These are phyloP conservation scores for Agapanthus africanus DNA, from an alignment of 106 monocot species.

Conservation along the genomic window DNA sequence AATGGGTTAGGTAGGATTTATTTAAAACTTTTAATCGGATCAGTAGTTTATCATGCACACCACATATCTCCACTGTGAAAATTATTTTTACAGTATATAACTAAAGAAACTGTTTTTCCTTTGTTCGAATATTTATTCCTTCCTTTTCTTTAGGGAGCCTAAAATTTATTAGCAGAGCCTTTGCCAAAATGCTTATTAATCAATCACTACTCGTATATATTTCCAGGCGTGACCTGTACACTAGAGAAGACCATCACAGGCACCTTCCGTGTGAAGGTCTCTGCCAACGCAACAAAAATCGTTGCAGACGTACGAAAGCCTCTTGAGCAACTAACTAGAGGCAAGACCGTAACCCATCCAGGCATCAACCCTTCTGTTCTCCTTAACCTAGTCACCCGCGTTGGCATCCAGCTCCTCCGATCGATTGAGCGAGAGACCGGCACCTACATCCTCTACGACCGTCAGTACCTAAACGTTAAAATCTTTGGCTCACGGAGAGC, in stretches of 20 bases:
- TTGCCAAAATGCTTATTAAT: too few species aligned
- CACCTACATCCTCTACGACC: constrained; percentile 62
- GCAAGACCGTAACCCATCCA: constrained; percentile 52
- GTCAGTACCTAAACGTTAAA: constrained; percentile 43
- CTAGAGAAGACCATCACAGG: constrained; percentile 34
- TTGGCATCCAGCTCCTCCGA: constrained; percentile 45
- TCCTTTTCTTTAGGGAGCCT: too few species aligned
- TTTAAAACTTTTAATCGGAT: too few species aligned
- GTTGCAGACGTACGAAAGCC: constrained; percentile 74
- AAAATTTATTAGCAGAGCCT: too few species aligned
- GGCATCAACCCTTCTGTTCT: constrained; percentile 28
- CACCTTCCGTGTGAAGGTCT: constrained; percentile 39
- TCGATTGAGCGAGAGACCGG: constrained; percentile 56
- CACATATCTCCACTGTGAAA: too few species aligned
- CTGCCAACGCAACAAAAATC: constrained; percentile 62
- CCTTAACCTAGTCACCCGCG: constrained; percentile 43
- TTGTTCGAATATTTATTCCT: too few species aligned
- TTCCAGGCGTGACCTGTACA: constrained; percentile 4
- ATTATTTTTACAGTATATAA: too few species aligned
- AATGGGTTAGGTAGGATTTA: too few species aligned
- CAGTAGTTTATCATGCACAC: too few species aligned
- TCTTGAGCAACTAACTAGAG: constrained; percentile 62
- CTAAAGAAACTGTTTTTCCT: too few species aligned
- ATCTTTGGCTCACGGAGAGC: constrained; percentile 45
- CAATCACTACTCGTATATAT: too few species aligned